These are phyloP conservation scores for Knufia petricola DNA, from an alignment of 2,329 filamentous ascomycete genomes.

Conservation along the genomic window DNA sequence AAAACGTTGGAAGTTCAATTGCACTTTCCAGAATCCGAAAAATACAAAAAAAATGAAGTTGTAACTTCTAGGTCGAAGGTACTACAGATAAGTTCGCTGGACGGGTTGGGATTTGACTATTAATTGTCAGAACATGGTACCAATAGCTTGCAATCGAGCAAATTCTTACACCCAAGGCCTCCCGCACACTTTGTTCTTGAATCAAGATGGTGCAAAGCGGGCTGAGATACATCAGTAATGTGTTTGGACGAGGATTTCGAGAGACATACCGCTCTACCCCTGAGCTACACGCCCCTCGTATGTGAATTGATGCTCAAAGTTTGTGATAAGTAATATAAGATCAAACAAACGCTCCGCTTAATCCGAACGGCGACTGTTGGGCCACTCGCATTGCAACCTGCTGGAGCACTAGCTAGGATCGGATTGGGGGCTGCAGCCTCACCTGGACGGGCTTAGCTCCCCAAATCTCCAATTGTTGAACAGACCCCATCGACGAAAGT, in stretches of 20 bases:
- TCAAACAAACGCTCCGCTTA: no score
- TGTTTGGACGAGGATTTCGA: no score
- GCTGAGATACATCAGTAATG: neutral
- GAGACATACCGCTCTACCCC: slow-evolving; percentile 1
- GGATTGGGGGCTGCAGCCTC: no score
- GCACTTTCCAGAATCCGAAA: no score
- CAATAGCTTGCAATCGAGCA: neutral
- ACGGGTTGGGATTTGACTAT: slow-evolving; percentile 8
- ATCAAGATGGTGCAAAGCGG: neutral
- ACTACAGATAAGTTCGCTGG: neutral
- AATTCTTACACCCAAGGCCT: slow-evolving; percentile 3
- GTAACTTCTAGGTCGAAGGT: neutral
- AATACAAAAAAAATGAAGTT: no score
- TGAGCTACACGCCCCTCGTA: slow-evolving; percentile 6
- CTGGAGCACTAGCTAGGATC: no score
- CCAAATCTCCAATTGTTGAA: no score
- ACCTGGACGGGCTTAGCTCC: no score
- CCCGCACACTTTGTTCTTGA: neutral
- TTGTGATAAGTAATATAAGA: no score
- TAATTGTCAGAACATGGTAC: neutral
- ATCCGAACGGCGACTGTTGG: no score
- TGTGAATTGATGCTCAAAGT: neutral
- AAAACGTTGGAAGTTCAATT: neutral
- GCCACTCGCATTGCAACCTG: no score
- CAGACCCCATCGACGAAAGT: no score